Evolutionary conservation across 2,329 filamentous ascomycete species (phyloP).

Genomic region (Hypoxylon sp.): DNA sequence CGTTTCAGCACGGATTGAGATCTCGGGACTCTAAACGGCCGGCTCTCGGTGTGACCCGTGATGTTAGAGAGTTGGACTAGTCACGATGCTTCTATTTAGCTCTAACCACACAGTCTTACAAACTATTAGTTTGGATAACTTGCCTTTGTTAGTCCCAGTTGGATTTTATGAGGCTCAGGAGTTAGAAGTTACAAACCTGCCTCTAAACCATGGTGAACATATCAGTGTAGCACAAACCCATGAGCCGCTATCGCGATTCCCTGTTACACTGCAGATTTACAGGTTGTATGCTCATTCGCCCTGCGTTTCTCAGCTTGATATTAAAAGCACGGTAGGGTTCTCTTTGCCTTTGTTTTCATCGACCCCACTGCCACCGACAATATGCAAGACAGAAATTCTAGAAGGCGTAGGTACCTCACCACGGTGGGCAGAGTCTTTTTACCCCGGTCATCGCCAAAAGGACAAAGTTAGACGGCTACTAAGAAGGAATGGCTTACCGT

Average conservation of each 20-base stretch:
- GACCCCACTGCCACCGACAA: constrained; percentile 8
- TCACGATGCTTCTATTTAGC: background rate
- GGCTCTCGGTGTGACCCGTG: constrained; percentile 18
- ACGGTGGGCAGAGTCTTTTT: background rate
- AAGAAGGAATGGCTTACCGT: constrained; percentile 13
- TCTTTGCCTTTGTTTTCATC: background rate
- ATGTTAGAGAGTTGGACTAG: constrained; percentile 1
- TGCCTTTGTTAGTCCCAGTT: background rate
- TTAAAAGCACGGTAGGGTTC: background rate
- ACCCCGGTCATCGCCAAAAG: constrained; percentile 5
- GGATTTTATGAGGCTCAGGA: constrained; percentile 4
- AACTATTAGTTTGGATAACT: background rate
- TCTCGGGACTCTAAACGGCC: constrained; percentile 17
- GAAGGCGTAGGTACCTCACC: background rate
- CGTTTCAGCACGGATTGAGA: constrained; percentile 27
- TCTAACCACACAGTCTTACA: background rate
- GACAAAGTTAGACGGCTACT: constrained; percentile 18
- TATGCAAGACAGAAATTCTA: constrained; percentile 7
- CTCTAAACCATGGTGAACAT: background rate
- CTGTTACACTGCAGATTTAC: constrained; percentile 29
- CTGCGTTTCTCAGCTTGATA: constrained; percentile 16
- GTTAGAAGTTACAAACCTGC: too few relatives aligned
- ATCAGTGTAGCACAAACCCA: constrained; percentile 9
- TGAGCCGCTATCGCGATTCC: constrained; percentile 30
- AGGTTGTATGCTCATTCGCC: constrained; percentile 8